Evolutionary conservation across 2,329 filamentous ascomycete species (phyloP).

Genomic region (Penicillium hordei): DNA sequence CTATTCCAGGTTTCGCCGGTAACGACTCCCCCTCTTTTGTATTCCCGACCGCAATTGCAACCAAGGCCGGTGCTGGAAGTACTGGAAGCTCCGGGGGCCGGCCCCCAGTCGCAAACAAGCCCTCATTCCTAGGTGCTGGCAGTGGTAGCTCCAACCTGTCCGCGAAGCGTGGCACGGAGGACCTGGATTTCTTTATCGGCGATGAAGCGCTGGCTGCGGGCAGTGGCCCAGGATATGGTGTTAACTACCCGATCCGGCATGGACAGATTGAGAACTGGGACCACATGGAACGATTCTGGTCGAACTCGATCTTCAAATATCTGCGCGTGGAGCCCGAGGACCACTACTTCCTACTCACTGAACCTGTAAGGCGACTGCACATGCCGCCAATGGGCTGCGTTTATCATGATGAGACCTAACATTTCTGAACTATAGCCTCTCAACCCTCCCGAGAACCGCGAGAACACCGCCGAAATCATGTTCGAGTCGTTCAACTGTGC

Average conservation of each 20-base stretch:
- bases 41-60: slow-evolving; percentile 97
- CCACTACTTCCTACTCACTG: slow-evolving; percentile 96
- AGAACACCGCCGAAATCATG: slow-evolving; percentile 99
- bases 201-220: slow-evolving; percentile 88
- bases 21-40: slow-evolving; percentile 99
- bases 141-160: slow-evolving; percentile 80
- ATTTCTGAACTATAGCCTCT: slow-evolving; percentile 63
- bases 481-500: slow-evolving; percentile 99
- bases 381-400: not conserved
- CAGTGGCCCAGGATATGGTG: slow-evolving; percentile 84
- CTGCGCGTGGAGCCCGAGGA: slow-evolving; percentile 96
- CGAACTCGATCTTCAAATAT: slow-evolving; percentile 99
- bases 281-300: slow-evolving; percentile 99
- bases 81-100: slow-evolving; percentile 77
- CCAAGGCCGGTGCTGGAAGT: slow-evolving; percentile 71
- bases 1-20: slow-evolving; percentile 79
- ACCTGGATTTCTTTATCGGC: slow-evolving; percentile 97
- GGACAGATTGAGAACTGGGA: slow-evolving; percentile 99
- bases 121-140: slow-evolving; percentile 88
- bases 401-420: slow-evolving; percentile 9
- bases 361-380: slow-evolving; percentile 66
- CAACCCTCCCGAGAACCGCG: slow-evolving; percentile 97
- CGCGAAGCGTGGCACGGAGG: slow-evolving; percentile 91
- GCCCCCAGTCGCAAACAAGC: slow-evolving; percentile 89
- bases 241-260: slow-evolving; percentile 97